Percentiles rank a stretch among this genome's conserved stretches.
These are phyloP conservation scores for Jaenimonas drosophilae DNA, from an alignment of 208 protist species.

Conservation along the genomic window DNA sequence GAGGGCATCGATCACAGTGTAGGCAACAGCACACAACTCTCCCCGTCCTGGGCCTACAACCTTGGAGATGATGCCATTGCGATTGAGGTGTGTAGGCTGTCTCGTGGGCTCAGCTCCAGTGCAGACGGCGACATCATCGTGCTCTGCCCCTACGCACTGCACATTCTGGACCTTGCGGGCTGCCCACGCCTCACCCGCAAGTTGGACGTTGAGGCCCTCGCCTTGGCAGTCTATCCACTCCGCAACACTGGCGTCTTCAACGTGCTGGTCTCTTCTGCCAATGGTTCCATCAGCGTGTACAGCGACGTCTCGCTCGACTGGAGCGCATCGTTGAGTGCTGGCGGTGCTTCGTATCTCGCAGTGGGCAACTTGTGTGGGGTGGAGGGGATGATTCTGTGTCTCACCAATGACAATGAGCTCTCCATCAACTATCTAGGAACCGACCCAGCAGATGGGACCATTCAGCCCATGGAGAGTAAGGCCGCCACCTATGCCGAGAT, in stretches of 20 bases:
- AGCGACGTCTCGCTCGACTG: constrained; percentile 81
- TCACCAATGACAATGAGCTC: constrained; percentile 52
- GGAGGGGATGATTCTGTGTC: constrained; percentile 69
- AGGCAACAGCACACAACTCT: constrained; percentile 4
- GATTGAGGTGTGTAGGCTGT: constrained; percentile 55
- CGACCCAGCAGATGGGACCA: constrained; percentile 66
- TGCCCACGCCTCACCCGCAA: constrained; percentile 32
- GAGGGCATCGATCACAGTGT: neutral
- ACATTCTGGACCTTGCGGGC: constrained; percentile 51
- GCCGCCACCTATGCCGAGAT: constrained; percentile 76
- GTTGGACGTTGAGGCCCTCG: constrained; percentile 64
- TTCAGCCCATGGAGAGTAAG: constrained; percentile 66
- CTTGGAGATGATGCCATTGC: constrained; percentile 81
- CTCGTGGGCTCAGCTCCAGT: constrained; percentile 24
- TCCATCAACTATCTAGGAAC: constrained; percentile 90
- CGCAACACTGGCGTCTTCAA: constrained; percentile 44
- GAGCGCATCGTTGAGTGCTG: constrained; percentile 46
- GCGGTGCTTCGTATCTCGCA: constrained; percentile 36
- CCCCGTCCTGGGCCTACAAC: constrained; percentile 59
- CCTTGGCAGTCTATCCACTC: constrained; percentile 48
- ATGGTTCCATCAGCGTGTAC: constrained; percentile 72
- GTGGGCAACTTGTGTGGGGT: constrained; percentile 54
- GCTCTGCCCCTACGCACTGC: constrained; percentile 65
- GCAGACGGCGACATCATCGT: constrained; percentile 65
- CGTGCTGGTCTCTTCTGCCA: constrained; percentile 72